These are phyloP conservation scores for Emergomyces africanus DNA, from an alignment of 2,329 filamentous ascomycete species.

Conservation along the genomic window DNA sequence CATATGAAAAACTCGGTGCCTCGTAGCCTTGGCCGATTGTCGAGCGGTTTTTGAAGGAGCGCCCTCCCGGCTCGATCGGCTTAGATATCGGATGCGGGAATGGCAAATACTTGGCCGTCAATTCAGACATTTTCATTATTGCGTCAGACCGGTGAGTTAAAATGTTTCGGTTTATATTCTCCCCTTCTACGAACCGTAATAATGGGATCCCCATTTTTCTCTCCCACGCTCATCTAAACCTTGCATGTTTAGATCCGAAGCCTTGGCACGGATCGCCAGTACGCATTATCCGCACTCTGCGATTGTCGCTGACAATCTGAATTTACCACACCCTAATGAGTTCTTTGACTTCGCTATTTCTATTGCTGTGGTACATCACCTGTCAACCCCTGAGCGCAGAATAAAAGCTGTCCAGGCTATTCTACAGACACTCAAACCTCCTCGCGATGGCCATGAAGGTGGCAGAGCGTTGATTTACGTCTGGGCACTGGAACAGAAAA, in stretches of 20 bases:
- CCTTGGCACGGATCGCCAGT: slow-evolving; percentile 45
- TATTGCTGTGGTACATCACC: slow-evolving; percentile 88
- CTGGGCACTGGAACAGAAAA: slow-evolving; percentile 88
- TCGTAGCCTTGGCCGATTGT: slow-evolving; percentile 80
- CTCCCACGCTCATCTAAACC: not conserved
- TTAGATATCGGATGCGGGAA: slow-evolving; percentile 93
- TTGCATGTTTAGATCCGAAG: slow-evolving; percentile 38
- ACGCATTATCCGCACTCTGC: slow-evolving; percentile 51
- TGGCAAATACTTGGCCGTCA: slow-evolving; percentile 83
- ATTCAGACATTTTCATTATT: slow-evolving; percentile 63
- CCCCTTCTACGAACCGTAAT: not conserved
- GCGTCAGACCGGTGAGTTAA: slow-evolving; percentile 65
- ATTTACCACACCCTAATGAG: slow-evolving; percentile 58
- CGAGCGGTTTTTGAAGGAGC: slow-evolving; percentile 56
- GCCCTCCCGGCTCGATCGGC: slow-evolving; percentile 60
- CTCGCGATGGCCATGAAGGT: slow-evolving; percentile 17
- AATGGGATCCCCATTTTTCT: not conserved
- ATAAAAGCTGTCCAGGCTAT: slow-evolving; percentile 59
- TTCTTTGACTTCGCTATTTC: slow-evolving; percentile 79
- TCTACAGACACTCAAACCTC: slow-evolving; percentile 47
- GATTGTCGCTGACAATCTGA: slow-evolving; percentile 68
- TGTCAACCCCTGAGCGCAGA: slow-evolving; percentile 64
- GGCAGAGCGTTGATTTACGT: slow-evolving; percentile 75
- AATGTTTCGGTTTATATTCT: not conserved
- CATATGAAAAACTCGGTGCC: not conserved